A percentile compares a stretch with the other conserved stretches of the same genome.
Conservation (phyloP, 2,329 filamentous ascomycete genomes). For the Penicillium sp. region DNA sequence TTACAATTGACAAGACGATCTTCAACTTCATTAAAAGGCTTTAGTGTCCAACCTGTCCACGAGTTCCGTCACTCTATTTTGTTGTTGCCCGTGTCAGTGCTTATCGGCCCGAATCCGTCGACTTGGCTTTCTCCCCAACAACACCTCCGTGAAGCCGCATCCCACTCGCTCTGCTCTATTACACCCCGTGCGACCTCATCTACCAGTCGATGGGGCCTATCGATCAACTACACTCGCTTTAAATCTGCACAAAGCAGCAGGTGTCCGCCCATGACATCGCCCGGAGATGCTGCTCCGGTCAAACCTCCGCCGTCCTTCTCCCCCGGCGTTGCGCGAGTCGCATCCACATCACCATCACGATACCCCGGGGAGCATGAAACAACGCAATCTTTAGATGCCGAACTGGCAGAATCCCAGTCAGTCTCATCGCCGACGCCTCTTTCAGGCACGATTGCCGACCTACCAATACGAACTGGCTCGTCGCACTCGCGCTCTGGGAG, state of each 20-base stretch:
- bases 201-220: slow-evolving; percentile 34
- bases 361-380: slow-evolving; percentile 53
- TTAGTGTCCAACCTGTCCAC: neutral
- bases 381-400: slow-evolving; percentile 44
- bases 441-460: slow-evolving; percentile 65
- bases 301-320: slow-evolving; percentile 70
- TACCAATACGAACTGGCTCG: slow-evolving; percentile 67
- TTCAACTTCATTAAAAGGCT: neutral
- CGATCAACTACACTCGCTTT: slow-evolving; percentile 19
- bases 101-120: slow-evolving; percentile 16
- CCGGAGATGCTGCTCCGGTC: slow-evolving; percentile 63
- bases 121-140: slow-evolving; percentile 22
- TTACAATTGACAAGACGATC: neutral
- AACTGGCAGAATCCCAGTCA: slow-evolving; percentile 54
- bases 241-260: slow-evolving; percentile 30
- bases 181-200: slow-evolving; percentile 2
- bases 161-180: slow-evolving; percentile 9
- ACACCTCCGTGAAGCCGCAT: slow-evolving; percentile 13
- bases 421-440: slow-evolving; percentile 57
- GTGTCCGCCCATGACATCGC: slow-evolving; percentile 67
- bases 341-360: slow-evolving; percentile 65
- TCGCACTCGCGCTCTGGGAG: slow-evolving; percentile 62
- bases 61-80: neutral
- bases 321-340: slow-evolving; percentile 59
- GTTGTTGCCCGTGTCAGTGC: slow-evolving; percentile 6